phyloP scores from a whole-genome alignment of 139 green algal species.

The Zygnema circumcarinatum region DNA sequence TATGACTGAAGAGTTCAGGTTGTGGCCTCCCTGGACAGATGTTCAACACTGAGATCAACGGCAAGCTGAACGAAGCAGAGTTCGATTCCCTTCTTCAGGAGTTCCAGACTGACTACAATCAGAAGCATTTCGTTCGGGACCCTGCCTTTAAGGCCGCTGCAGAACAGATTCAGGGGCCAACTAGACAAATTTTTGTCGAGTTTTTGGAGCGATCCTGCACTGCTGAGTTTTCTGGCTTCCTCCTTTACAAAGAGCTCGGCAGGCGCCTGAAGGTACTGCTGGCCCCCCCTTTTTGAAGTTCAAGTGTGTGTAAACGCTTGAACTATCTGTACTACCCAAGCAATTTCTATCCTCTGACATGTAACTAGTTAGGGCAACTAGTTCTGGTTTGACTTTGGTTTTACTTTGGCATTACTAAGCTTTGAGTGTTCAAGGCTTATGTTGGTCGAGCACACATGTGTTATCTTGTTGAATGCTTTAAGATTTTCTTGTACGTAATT shows the following conservation, averaged over 20 bases:
- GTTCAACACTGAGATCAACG: slow-evolving; percentile 92
- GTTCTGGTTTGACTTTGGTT: no score
- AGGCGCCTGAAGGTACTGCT: slow-evolving; percentile 84
- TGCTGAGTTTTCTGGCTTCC: slow-evolving; percentile 98
- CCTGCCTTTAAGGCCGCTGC: slow-evolving; percentile 92
- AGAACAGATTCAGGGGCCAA: slow-evolving; percentile 83
- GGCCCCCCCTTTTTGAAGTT: neutral
- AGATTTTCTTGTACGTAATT: no score
- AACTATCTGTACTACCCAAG: no score
- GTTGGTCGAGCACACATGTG: no score
- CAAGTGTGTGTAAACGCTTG: neutral
- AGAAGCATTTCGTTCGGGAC: slow-evolving; percentile 98
- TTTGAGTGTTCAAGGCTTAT: no score
- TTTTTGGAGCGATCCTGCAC: slow-evolving; percentile 99
- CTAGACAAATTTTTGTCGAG: slow-evolving; percentile 98
- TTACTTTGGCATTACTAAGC: no score
- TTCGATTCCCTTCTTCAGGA: slow-evolving; percentile 78
- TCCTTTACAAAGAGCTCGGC: slow-evolving; percentile 99
- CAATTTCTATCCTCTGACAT: no score
- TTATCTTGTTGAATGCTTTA: no score
- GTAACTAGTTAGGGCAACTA: no score
- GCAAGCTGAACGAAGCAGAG: slow-evolving; percentile 90
- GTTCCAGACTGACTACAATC: slow-evolving; percentile 99
- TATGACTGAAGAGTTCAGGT: no score
- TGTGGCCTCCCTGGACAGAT: no score